These are phyloP conservation scores for Bretschneidera sinensis DNA, from an alignment of 345 rosid genomes.

Conservation along the genomic window DNA sequence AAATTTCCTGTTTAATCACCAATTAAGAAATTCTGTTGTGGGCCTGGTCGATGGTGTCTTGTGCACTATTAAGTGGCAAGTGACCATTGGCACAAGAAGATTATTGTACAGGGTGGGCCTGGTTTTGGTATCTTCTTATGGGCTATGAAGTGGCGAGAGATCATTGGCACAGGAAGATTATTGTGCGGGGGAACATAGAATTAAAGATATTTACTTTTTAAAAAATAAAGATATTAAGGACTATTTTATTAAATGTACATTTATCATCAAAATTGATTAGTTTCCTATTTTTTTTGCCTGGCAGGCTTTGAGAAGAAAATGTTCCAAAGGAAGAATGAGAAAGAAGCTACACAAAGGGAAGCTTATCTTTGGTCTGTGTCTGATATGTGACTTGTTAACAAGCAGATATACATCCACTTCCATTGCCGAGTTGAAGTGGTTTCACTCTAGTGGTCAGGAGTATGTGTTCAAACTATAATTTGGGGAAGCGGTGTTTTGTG, in stretches of 20 bases:
- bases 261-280: not conserved
- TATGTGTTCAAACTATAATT: no score
- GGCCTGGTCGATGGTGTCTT: not conserved
- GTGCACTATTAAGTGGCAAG: no score
- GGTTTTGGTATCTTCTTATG: no score
- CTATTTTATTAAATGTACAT: not conserved
- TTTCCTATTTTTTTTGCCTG: not conserved
- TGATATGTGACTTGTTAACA: conserved; percentile 56
- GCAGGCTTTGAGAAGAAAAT: conserved; percentile 72
- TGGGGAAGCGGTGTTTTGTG: no score
- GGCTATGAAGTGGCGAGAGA: not conserved
- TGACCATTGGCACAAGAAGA: no score
- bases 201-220: no score
- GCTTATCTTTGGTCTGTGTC: conserved; percentile 94
- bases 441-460: no score
- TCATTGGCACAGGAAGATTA: not conserved
- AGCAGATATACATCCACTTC: no score
- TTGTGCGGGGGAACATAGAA: not conserved
- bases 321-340: conserved; percentile 65
- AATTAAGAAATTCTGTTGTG: not conserved
- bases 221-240: not conserved
- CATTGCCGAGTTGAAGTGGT: no score
- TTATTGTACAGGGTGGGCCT: no score
- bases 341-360: conserved; percentile 76
- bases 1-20: no score